Conservation (phyloP, 306 rosid species). For the Prinsepia uniflora region DNA sequence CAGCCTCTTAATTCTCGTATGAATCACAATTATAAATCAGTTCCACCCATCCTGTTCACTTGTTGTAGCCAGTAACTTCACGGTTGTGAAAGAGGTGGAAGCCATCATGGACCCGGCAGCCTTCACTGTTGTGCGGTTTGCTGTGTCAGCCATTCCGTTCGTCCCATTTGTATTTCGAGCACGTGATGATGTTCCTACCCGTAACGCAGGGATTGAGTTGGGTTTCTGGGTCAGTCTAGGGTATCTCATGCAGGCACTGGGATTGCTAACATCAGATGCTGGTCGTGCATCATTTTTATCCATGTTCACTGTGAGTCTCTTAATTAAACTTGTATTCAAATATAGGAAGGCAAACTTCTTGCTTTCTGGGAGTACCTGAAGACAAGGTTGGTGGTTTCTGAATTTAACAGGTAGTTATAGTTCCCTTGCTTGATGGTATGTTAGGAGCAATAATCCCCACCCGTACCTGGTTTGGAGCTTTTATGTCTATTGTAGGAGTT, state of each 20-base stretch:
- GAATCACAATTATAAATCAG: not conserved
- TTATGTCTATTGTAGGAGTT: conserved; percentile 60
- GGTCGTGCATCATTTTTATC: conserved; percentile 69
- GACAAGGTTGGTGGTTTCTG: conserved; percentile 21
- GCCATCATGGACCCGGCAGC: conserved; percentile 61
- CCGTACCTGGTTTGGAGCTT: conserved; percentile 72
- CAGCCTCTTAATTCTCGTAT: not conserved
- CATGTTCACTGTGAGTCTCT: conserved; percentile 54
- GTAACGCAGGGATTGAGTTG: conserved; percentile 74
- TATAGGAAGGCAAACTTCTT: not conserved
- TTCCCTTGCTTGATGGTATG: conserved; percentile 78
- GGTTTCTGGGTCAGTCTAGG: conserved; percentile 83
- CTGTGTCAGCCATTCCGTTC: conserved; percentile 58
- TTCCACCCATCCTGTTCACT: conserved; percentile 8
- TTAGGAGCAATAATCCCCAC: conserved; percentile 61
- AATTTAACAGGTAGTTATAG: conserved; percentile 61
- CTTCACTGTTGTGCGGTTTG: conserved; percentile 67
- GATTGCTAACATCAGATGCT: conserved; percentile 73
- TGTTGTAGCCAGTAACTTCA: conserved; percentile 62
- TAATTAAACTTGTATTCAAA: not conserved
- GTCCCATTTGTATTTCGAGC: conserved; percentile 53
- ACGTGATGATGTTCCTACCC: conserved; percentile 38
- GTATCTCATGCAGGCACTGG: conserved; percentile 72
- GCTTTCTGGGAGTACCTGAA: conserved; percentile 24
- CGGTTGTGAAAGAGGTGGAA: conserved; percentile 74